Base-by-base conservation (phyloP, 352 stramenopile species). In the Globisporangium radiosum region DNA sequence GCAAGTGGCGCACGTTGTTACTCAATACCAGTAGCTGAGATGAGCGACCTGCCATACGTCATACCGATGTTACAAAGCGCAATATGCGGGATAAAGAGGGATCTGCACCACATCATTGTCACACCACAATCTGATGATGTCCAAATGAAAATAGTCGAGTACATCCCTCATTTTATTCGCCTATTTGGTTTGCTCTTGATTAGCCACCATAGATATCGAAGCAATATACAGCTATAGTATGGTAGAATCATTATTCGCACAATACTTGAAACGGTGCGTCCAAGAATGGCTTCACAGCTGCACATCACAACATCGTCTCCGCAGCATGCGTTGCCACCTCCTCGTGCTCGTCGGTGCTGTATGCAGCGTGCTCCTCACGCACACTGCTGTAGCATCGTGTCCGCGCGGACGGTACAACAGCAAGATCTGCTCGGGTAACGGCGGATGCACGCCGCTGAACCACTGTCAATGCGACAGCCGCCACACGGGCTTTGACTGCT, bases 401-500 rank as follows among this genome's bases (percentile, higher is more conserved):
- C 65, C 79, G 4, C 69, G 69, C 5, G 77, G 76, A 5, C 62
- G 53, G 9, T 76, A 75, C 64, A 88, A 83, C 17, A 63, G 64
- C 43, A 74, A 73, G 54, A 85, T 87, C 51, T 90, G 80, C 59
- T 81, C 77, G 10, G 80, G 77, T 0, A 68, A 86, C 43, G 80
- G 77, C 19, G 62, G 37, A 5, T 90, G 80, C 62, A 86, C 66
- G 33, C 52, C 49, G 2, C 60, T 56, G 25, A 85, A 84, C 62
- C 64, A 71, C 51, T 90, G 80, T 55, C 63, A 61, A 13, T 90
- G 80, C 52, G 80, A 90, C 61, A 58, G n/a, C 11, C 66, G 65
- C 7, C 72, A 87, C 61, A 62, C 52, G 0, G 77, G 80, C 43
- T 87, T 81, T 17, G 80, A 90, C 56, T 88, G 80, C 61, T 88